These are phyloP conservation scores for Berkeleyomyces rouxiae DNA, from an alignment of 2,329 filamentous ascomycete species.

Conservation along the genomic window DNA sequence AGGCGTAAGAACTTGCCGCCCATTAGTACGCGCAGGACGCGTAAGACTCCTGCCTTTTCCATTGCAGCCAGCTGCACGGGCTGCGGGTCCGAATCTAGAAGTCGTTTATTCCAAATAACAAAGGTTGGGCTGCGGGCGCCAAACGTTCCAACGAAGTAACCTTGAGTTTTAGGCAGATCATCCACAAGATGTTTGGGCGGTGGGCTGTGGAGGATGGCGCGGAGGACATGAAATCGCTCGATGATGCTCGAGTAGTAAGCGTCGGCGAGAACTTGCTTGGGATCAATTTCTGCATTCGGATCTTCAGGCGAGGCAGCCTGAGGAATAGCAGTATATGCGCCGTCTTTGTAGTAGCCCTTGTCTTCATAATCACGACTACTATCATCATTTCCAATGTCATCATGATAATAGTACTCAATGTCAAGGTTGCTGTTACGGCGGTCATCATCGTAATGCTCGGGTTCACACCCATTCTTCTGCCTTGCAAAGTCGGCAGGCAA, in stretches of 20 bases:
- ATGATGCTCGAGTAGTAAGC: slow-evolving; percentile 53
- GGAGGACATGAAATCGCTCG: slow-evolving; percentile 47
- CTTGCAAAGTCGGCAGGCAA: slow-evolving; percentile 23
- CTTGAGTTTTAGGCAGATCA: slow-evolving; percentile 36
- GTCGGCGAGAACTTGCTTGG: slow-evolving; percentile 35
- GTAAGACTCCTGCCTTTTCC: slow-evolving; percentile 48
- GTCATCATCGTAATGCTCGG: slow-evolving; percentile 15
- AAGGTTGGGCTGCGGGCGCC: slow-evolving; percentile 33
- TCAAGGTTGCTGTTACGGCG: slow-evolving; percentile 17
- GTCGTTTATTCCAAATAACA: slow-evolving; percentile 33
- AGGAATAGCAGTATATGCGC: slow-evolving; percentile 55
- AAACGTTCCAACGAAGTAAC: slow-evolving; percentile 38
- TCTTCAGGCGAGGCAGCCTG: slow-evolving; percentile 20
- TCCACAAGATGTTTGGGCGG: slow-evolving; percentile 37
- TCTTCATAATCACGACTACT: slow-evolving; percentile 18
- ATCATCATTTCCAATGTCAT: slow-evolving; percentile 12
- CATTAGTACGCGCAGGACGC: slow-evolving; percentile 50
- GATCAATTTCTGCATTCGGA: slow-evolving; percentile 19
- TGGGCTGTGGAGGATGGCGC: slow-evolving; percentile 38
- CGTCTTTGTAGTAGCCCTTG: slow-evolving; percentile 59
- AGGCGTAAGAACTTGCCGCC: slow-evolving; percentile 45
- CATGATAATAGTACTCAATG: slow-evolving; percentile 20
- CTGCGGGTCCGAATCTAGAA: slow-evolving; percentile 37
- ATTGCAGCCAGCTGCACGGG: slow-evolving; percentile 46
- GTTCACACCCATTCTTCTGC: slow-evolving; percentile 13